Base-by-base conservation (phyloP, 208 protist genomes). In the Trypanosoma grayi region DNA sequence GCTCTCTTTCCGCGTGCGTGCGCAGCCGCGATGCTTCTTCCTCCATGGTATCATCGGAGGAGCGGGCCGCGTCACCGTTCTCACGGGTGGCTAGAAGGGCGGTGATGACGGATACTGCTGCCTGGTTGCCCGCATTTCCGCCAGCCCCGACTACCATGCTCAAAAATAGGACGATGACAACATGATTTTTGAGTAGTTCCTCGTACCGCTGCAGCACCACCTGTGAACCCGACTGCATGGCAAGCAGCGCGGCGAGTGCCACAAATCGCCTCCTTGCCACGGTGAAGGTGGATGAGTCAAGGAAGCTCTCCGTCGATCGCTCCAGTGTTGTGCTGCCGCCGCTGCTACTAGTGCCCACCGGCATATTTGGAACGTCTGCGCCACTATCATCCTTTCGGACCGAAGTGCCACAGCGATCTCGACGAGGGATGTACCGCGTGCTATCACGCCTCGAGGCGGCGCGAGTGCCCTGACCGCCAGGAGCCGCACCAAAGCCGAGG, bases 61-160 rank as follows among this genome's bases (percentile, higher is more conserved):
- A 30, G 20, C 18, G 44, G 20, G 13, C 9, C 1, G 20, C 1
- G 25, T 47, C 25, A 36, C 4, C 13, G 10, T 1, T 18, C 0
- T 43, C 34, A 45, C 25, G 31, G 25, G 48, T 25, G 16, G 63
- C 63, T 22, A 66, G 58, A 1, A 72, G 20, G 5, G 64, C 70
- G 0, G 60, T 62, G 50, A 72, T 77, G 39, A 63, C 64, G 1
- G 53, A 25, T 9, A 72, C 51, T 6, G 70, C 64, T 16, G 70
- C 62, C 63, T 84, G 78, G 43, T 74, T 73, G 31, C 73, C 74
- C 5, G 74, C 74, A 48, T 85, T 85, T 31, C 78, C 78, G 27
- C 78, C 73, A 0, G 78, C 78, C 22, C 73, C 78, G 2, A 81
- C 78, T 28, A 85, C 60, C 78, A 81, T 81, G 22, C 70, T 78